phyloP scores from a whole-genome alignment of 2,329 filamentous ascomycete species.

The Paraconiothyrium sp. region DNA sequence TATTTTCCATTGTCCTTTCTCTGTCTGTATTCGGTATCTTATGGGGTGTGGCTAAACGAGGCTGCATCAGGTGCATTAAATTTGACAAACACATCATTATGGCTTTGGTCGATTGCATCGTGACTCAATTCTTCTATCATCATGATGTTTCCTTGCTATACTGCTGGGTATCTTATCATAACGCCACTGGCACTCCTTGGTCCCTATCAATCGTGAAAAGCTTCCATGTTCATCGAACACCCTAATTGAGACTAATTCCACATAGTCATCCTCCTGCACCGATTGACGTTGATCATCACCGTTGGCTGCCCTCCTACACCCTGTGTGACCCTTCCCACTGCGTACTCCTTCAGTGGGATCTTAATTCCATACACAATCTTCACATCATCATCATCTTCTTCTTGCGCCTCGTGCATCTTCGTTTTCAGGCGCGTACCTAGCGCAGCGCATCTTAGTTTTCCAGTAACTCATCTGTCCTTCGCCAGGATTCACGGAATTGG shows the following conservation, averaged over 20 bases:
- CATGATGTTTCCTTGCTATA: background rate
- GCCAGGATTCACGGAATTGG: background rate
- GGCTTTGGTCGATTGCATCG: background rate
- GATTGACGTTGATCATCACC: background rate
- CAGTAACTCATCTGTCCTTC: background rate
- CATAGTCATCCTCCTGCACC: background rate
- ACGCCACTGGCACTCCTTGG: background rate
- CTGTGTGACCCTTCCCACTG: conserved; percentile 31
- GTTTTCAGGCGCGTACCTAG: background rate
- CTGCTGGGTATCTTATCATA: conserved; percentile 5
- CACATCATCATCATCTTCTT: background rate
- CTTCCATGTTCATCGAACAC: background rate
- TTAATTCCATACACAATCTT: background rate
- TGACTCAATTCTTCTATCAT: background rate
- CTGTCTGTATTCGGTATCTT: conserved; percentile 50
- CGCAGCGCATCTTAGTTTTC: background rate
- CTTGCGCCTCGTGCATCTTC: background rate
- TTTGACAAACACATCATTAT: conserved; percentile 17
- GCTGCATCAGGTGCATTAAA: conserved; percentile 24
- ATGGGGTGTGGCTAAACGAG: conserved; percentile 18
- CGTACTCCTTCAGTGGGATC: conserved; percentile 22
- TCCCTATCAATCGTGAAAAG: background rate
- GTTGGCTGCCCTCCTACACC: conserved; percentile 25
- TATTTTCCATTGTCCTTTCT: conserved; percentile 35
- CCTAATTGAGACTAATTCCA: background rate